These are phyloP conservation scores for Hanseniaspora pseudoguilliermondii DNA, from an alignment of 805 yeast genomes.

Conservation along the genomic window DNA sequence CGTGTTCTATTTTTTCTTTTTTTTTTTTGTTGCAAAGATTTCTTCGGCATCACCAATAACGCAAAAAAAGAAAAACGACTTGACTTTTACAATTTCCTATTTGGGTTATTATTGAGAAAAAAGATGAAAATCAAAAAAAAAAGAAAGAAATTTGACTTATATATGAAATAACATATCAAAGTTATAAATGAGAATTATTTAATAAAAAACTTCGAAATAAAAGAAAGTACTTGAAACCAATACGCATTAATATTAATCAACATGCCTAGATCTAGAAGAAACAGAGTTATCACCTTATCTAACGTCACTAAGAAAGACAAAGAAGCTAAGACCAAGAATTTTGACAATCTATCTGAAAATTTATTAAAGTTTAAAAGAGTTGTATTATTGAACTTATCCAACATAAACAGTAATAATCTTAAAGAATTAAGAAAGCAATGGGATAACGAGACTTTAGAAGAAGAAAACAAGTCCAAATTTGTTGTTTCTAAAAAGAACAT, in stretches of 20 bases:
- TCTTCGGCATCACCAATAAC: background rate
- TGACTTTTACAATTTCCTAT: background rate
- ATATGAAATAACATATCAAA: background rate
- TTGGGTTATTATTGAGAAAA: background rate
- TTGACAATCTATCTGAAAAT: conserved; percentile 75
- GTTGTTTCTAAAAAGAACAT: conserved; percentile 89
- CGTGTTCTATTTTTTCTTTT: background rate
- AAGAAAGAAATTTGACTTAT: background rate
- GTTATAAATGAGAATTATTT: background rate
- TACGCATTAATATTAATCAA: background rate
- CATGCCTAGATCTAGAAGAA: conserved; percentile 96
- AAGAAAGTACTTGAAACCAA: background rate
- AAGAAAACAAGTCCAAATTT: conserved; percentile 41
- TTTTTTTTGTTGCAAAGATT: background rate
- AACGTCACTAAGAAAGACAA: conserved; percentile 93
- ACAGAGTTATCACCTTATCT: conserved; percentile 88
- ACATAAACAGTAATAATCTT: conserved; percentile 89
- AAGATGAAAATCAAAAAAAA: background rate
- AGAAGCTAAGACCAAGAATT: conserved; percentile 80
- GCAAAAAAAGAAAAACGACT: background rate
- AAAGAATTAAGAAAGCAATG: conserved; percentile 89
- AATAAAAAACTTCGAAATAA: background rate
- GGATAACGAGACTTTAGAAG: conserved; percentile 39
- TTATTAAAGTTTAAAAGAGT: conserved; percentile 65
- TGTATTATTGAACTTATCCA: conserved; percentile 79